Base-by-base conservation (phyloP, 2,329 filamentous ascomycete genomes). In the Cytospora schulzeri region DNA sequence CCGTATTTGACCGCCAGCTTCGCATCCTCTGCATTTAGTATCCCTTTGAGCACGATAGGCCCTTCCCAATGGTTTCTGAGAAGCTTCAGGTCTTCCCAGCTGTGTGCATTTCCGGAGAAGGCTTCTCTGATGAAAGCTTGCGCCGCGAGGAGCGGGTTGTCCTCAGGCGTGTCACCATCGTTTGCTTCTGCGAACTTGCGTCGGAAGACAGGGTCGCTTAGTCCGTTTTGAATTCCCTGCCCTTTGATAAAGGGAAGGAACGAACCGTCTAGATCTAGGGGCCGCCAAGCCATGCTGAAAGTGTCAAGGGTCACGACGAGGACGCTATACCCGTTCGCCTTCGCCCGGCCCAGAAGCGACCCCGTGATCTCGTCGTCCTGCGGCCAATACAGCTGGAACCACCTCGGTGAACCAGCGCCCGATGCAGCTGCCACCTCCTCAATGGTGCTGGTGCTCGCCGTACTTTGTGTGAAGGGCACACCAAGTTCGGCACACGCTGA, bases 351-450 rank as follows among this genome's bases (percentile, higher is more conserved):
- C 5, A 92, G 79, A 19, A 92, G 76, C 1, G 85, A 89, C 0
- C 82, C 77, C 0, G 89, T 92, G 62, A 92, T 78, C 3, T 88
- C 84, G 60, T 92, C 83, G 62, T 85, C 83, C 24, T 81, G 76
- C 0, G 90, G 89, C 88, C 89, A 92, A 76, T 93, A 93, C 0
- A 93, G 81, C 72, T 93, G 90, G 73, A 83, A 93, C 88, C 88
- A 93, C 14, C 88, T 78, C 35, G 82, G 79, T 0, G 85, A 85
- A 6, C 83, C 45, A 29, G 60, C 29, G 0, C 83, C 83, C 58
- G 82, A 86, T 0, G 85, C 86, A 9, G 78, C 71, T 0, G 86
- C 88, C 0, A 91, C 83, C 57, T 91, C 84, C 72, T 91, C 89
- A 64, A 92, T 88, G 0, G 83, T 83, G 35, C 82, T 80, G 2